Base-by-base conservation (phyloP, 495 filamentous ascomycete species). In the Copromyces sp. region DNA sequence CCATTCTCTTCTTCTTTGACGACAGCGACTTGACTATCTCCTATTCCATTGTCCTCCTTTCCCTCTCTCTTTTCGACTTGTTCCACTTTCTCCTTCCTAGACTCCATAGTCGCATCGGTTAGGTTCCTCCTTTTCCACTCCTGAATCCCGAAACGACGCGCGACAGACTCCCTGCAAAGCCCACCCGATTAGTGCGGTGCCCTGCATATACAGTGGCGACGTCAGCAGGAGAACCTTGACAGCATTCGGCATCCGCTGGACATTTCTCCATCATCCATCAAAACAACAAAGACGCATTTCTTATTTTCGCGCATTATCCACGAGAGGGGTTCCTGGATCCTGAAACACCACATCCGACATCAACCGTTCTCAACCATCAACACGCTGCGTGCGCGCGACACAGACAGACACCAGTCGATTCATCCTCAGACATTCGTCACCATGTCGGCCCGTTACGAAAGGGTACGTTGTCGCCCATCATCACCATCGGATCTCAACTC, bases 381-480 rank as follows among this genome's bases (percentile, higher is more conserved):
- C 53, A 35, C 7, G 37, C 2, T 35, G 47, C 24, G 24, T 8
- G 12, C 24, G 24, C 47, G 47, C 53, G 29, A 65, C 53, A 35
- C 5, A 65, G 53, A 61, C 24, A 17, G 29, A 65, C 32, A 65
- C 2, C 53, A 9, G 53, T 65, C 53, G 53, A 37, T 9, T 65
- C 53, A 65, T 65, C 29, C 24, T 3, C 20, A n/a, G 29, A 61
- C 40, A 37, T 71, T 70, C 71, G 40, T 68, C 81, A 93, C 89
- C 86, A 93, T 90, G 86, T 86, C 91, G 79, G 92, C 93, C 84
- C 90, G 92, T 73, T 97, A 97, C 83, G 91, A 94, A 82, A 86
- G 92, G 86, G 93, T 95, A 88, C 72, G 90, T 84, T 39, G 32
- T n/a, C 17, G 12, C 17, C 29, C 42, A 39, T 14, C 20, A 37